Conservation (phyloP, 106 monocot species). For the Acorus gramineus region DNA sequence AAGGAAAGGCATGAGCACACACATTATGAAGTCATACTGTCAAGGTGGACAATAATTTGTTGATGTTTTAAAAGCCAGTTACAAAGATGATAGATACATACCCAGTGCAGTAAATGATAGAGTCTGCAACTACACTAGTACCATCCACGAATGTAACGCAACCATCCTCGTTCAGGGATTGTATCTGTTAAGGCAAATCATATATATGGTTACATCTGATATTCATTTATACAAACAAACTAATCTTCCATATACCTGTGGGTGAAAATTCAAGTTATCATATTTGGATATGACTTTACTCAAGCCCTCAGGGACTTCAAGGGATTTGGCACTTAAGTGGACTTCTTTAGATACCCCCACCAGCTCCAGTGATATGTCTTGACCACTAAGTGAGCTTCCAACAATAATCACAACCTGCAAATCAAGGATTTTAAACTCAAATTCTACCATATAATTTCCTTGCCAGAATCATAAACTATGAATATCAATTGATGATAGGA, state of each 20-base stretch:
- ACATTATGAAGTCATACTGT: no score
- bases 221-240: no score
- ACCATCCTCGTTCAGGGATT: slow-evolving; percentile 36
- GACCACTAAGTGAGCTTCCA: slow-evolving; percentile 52
- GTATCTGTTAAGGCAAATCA: slow-evolving; percentile 22
- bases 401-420: slow-evolving; percentile 46
- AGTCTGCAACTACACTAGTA: slow-evolving; percentile 26
- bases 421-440: not conserved
- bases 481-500: not conserved
- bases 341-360: slow-evolving; percentile 36
- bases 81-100: not conserved
- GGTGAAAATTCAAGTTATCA: slow-evolving; percentile 32
- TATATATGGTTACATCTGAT: not conserved
- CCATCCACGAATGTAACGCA: slow-evolving; percentile 45
- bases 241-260: slow-evolving; percentile 16
- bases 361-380: slow-evolving; percentile 63
- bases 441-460: no score
- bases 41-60: no score
- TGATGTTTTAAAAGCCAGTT: no score
- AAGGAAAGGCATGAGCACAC: slow-evolving; percentile 9
- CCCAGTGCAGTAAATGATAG: slow-evolving; percentile 71
- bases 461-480: not conserved
- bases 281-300: slow-evolving; percentile 35
- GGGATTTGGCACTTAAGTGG: slow-evolving; percentile 46
- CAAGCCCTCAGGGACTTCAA: slow-evolving; percentile 32